Base-by-base conservation (phyloP, 208 protist genomes). In the Crithidia sp. region DNA sequence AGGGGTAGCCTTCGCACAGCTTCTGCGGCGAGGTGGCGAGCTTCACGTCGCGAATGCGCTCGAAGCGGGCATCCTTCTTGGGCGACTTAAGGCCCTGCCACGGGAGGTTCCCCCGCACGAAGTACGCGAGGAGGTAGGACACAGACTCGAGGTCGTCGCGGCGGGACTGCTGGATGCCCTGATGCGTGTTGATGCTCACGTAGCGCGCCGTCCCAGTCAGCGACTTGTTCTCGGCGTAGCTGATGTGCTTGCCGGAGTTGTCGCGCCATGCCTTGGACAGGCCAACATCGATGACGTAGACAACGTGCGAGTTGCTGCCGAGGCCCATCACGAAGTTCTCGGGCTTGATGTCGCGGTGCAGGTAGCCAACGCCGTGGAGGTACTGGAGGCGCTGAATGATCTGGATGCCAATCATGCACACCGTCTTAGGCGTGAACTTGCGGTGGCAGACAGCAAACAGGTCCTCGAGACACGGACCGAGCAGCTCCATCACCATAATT, bases 401-500 rank as follows among this genome's bases (percentile, higher is more conserved):
- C 70, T 99, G 97, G 57, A 98, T 93, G 28, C 95, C 97, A 8
- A 99, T 64, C 94, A 99, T 99, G 54, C 97, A 85, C 45, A 98
- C 92, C 19, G 98, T 99, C 81, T 99, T 99, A 0, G 97, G 13
- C 14, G 59, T 90, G 76, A 99, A 99, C 39, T 78, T 82, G 12
- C 87, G 81, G 17, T 82, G 71, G 76, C 95, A 99, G 58, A 96
- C 86, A 44, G 95, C 97, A 73, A 99, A 99, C 7, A 99, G 79
- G 74, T 99, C 98, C 71, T 99, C 98, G 10, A 99, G 85, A 58
- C 86, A 97, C 10, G 98, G 98, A 0, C 99, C 99, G 0, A 99
- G 86, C 9, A 99, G 82, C 57, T 99, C 99, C 84, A 99, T 99
- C 28, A 99, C 98, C 86, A 99, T 96, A 12, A 99, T 97, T 67